These are phyloP conservation scores for Leccinum broughii DNA, from an alignment of 768 basidiomycete genomes.

Conservation along the genomic window DNA sequence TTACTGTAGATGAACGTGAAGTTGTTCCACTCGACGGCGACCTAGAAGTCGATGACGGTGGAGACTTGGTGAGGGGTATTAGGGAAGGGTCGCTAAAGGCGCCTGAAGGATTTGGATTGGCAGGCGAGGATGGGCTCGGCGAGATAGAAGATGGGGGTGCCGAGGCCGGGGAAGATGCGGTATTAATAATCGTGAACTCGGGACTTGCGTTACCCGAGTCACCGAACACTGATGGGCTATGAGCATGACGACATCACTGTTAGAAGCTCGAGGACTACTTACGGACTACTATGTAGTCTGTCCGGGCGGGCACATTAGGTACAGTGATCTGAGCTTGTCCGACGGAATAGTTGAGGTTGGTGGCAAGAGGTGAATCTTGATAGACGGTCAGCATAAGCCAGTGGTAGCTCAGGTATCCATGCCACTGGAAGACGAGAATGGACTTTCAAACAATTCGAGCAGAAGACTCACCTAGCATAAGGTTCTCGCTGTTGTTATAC, in stretches of 20 bases:
- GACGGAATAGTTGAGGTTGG: conserved; percentile 31
- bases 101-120: neutral
- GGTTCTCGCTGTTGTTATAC: conserved; percentile 32
- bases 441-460: neutral
- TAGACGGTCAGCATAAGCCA: conserved; percentile 9
- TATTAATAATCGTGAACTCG: conserved; percentile 52
- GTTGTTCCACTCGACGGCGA: neutral
- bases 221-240: conserved; percentile 31
- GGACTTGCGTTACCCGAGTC: conserved; percentile 45
- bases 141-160: conserved; percentile 8
- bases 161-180: conserved; percentile 43
- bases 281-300: conserved; percentile 40
- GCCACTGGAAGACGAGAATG: neutral
- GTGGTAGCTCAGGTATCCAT: neutral
- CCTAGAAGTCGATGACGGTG: conserved; percentile 2
- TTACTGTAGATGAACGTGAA: conserved; percentile 7
- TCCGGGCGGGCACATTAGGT: conserved; percentile 33
- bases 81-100: neutral
- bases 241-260: neutral
- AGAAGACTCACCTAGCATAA: conserved; percentile 30
- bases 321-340: conserved; percentile 37
- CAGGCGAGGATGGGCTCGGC: neutral
- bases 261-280: conserved; percentile 15
- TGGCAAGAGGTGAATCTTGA: conserved; percentile 37
- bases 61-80: neutral